Base-by-base conservation (phyloP, 1,284 basidiomycete genomes). In the Apiotrichum porosum region DNA sequence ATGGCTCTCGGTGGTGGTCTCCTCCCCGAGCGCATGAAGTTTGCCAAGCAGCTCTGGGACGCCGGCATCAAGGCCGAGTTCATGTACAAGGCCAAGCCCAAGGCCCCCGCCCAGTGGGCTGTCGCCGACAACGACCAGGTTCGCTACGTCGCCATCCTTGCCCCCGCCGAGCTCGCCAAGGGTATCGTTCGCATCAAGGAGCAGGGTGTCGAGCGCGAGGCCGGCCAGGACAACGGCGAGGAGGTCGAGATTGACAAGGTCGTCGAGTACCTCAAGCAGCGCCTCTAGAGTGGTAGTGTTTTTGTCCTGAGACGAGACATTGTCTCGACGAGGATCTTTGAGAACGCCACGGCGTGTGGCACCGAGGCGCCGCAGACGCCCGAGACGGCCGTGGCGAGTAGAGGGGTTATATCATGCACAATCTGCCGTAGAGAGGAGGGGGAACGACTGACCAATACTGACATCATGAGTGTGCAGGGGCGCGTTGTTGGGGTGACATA, bases 11-110 rank as follows among this genome's bases (percentile, higher is more conserved):
- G 93, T 9, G 91, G 92, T 6, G 68, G 70, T 1, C 69, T 97
- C 54, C 73, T 97, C 37, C 81, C 83, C 63, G 90, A 97, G 75
- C 81, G 95, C 18, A 85, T 98, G 67, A 77, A 75, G 64, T 79
- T 98, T 18, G 87, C 85, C 38, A 83, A 83, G 65, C 82, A 87
- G 75, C 76, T 98, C 46, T 82, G 95, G 71, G 84, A 84, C 54
- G 85, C 82, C 3, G 93, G 92, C 0, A 86, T 98, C 74, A 89
- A 91, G 88, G 83, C 88, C 53, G 94, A 97, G 69, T 98, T 90
- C 77, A 77, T 92, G 66, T 88, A 91, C 63, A 97, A 97, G 74
- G 81, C 78, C 54, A 94, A 93, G 69, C 91, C 92, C 1, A 97
- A 97, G 71, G 71, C 76, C 24, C 76, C 91, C 31, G 78, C 82